Evolutionary conservation across 2,329 filamentous ascomycete species (phyloP).

Genomic region (Pyrenophora teres): DNA sequence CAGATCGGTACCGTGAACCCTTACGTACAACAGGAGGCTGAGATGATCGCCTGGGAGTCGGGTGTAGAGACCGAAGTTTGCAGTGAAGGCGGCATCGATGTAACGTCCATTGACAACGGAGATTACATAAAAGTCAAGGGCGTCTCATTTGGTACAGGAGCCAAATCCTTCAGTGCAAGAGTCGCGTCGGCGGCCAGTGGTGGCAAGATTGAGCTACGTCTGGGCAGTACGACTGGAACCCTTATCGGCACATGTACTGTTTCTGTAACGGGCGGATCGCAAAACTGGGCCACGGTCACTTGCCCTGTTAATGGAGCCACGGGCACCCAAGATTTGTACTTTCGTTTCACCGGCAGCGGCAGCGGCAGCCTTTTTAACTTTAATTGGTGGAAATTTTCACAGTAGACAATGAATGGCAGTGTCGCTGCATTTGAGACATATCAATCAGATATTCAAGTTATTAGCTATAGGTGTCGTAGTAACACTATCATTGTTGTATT

Average conservation of each 20-base stretch:
- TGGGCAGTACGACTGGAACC: slow-evolving; percentile 19
- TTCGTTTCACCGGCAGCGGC: slow-evolving; percentile 19
- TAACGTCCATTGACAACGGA: slow-evolving; percentile 17
- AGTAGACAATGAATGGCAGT: background rate
- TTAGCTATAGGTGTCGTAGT: too few relatives aligned
- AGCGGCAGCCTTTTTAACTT: slow-evolving; percentile 17
- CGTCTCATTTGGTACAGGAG: slow-evolving; percentile 19
- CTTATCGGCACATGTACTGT: slow-evolving; percentile 20
- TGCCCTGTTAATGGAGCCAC: slow-evolving; percentile 20
- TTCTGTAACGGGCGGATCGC: slow-evolving; percentile 14
- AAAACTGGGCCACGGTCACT: slow-evolving; percentile 16
- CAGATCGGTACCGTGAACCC: slow-evolving; percentile 22
- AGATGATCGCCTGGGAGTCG: slow-evolving; percentile 17
- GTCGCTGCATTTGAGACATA: background rate
- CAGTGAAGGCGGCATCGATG: slow-evolving; percentile 21
- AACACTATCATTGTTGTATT: too few relatives aligned
- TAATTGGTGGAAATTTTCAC: slow-evolving; percentile 21
- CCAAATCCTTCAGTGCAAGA: slow-evolving; percentile 18
- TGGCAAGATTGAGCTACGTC: slow-evolving; percentile 20
- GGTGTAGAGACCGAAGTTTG: slow-evolving; percentile 19
- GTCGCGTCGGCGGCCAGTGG: slow-evolving; percentile 14
- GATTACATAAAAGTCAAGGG: slow-evolving; percentile 24
- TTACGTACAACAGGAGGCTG: slow-evolving; percentile 18
- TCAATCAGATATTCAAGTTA: too few relatives aligned
- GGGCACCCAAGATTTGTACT: slow-evolving; percentile 20